These are phyloP conservation scores for Yarrowia sp. DNA, from an alignment of 805 yeast genomes.

Conservation along the genomic window DNA sequence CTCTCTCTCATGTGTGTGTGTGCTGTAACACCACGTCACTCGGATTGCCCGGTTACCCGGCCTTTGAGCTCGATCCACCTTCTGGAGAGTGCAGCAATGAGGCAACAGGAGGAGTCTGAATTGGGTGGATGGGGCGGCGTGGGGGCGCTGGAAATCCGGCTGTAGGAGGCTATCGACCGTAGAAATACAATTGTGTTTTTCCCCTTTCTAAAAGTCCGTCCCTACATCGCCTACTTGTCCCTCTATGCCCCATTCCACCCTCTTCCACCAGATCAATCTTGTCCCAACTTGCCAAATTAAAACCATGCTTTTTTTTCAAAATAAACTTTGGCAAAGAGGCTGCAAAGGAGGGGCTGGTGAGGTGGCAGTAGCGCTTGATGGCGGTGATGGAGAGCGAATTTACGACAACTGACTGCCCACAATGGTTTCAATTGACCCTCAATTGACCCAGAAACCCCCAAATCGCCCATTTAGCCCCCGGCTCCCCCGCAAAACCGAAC, in stretches of 20 bases:
- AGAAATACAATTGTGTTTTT: not conserved
- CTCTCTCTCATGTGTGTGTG: not conserved
- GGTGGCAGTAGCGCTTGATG: not conserved
- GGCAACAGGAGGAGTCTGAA: not conserved
- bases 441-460: not conserved
- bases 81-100: slow-evolving; percentile 16
- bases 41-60: not conserved
- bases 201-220: no score
- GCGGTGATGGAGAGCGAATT: no score
- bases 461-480: no score
- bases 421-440: not conserved
- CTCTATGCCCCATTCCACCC: not conserved
- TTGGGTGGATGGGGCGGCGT: not conserved
- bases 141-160: not conserved
- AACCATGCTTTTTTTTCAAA: slow-evolving; percentile 29
- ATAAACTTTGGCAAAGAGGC: slow-evolving; percentile 21
- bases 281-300: slow-evolving; percentile 11
- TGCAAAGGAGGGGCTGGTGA: slow-evolving; percentile 36
- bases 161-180: not conserved
- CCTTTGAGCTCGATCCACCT: slow-evolving; percentile 1
- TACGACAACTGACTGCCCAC: no score
- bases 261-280: not conserved
- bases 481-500: not conserved
- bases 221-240: no score
- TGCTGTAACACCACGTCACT: slow-evolving; percentile 26